phyloP scores from a whole-genome alignment of 2,329 filamentous ascomycete genomes.

The Venturia effusa region DNA sequence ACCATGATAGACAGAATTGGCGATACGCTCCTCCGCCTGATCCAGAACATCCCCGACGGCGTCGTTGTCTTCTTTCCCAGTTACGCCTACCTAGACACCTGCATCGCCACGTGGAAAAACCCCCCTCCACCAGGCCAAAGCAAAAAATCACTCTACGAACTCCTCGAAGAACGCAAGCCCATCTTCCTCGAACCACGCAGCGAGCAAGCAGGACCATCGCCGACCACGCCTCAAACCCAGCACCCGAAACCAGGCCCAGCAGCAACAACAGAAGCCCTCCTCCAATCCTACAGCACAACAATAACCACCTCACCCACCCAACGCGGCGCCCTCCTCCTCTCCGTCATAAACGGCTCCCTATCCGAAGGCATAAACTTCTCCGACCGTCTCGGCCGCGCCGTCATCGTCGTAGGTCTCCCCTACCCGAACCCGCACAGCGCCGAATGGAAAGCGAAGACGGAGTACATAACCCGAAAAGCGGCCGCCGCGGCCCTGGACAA shows the following conservation, averaged over 20 bases:
- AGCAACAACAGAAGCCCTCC: constrained; percentile 53
- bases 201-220: not conserved
- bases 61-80: constrained; percentile 94
- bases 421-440: constrained; percentile 84
- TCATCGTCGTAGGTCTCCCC: constrained; percentile 83
- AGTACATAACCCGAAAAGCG: constrained; percentile 64
- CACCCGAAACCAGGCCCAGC: constrained; percentile 35
- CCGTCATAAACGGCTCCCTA: constrained; percentile 87
- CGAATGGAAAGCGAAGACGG: constrained; percentile 86
- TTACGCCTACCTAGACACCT: constrained; percentile 77
- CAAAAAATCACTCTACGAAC: constrained; percentile 43
- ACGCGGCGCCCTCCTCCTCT: constrained; percentile 69
- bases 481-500: constrained; percentile 17
- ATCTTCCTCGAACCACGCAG: constrained; percentile 28
- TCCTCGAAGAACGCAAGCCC: constrained; percentile 47
- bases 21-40: constrained; percentile 58
- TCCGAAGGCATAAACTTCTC: constrained; percentile 98
- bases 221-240: not conserved
- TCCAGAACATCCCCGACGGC: constrained; percentile 69
- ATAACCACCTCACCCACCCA: constrained; percentile 37
- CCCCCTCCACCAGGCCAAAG: constrained; percentile 13
- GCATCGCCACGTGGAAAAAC: constrained; percentile 37
- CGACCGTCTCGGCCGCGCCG: constrained; percentile 76
- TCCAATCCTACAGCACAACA: constrained; percentile 60
- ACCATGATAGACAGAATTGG: constrained; percentile 66